These are phyloP conservation scores for Aspergillus funiculosus DNA, from an alignment of 495 filamentous ascomycete species.

Conservation along the genomic window DNA sequence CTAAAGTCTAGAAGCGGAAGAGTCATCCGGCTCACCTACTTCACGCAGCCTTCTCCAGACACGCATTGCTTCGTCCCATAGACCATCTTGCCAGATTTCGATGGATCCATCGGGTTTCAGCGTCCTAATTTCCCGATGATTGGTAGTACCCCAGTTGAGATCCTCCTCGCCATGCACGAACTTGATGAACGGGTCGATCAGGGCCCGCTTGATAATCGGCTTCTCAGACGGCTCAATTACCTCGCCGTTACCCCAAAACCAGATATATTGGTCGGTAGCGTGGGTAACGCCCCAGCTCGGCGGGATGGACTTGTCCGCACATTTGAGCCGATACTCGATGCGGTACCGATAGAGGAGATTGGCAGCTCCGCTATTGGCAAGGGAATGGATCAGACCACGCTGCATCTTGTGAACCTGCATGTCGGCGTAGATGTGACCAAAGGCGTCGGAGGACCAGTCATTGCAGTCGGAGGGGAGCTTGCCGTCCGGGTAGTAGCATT, in stretches of 20 bases:
- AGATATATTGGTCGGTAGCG: constrained; percentile 49
- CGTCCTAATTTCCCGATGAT: constrained; percentile 31
- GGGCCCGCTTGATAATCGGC: constrained; percentile 27
- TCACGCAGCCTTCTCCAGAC: constrained; percentile 40
- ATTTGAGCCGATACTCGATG: constrained; percentile 44
- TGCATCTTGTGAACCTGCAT: constrained; percentile 50
- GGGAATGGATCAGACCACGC: constrained; percentile 34
- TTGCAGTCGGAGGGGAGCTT: constrained; percentile 24
- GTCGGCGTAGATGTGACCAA: constrained; percentile 53
- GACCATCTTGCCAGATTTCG: constrained; percentile 37
- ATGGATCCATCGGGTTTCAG: constrained; percentile 42
- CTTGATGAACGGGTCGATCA: constrained; percentile 37
- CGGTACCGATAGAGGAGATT: constrained; percentile 41
- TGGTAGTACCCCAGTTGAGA: constrained; percentile 31
- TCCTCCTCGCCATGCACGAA: constrained; percentile 40
- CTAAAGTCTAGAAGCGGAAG: constrained; percentile 8
- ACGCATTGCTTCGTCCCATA: constrained; percentile 42
- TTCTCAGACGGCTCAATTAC: constrained; percentile 38
- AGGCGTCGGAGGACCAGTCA: constrained; percentile 42
- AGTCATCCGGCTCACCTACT: constrained; percentile 13
- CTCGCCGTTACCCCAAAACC: constrained; percentile 52
- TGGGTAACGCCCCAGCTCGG: constrained; percentile 53
- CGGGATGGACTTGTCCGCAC: constrained; percentile 37
- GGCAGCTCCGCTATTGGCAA: constrained; percentile 24
- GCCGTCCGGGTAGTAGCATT: constrained; percentile 38